These are phyloP conservation scores for Neltuma alba DNA, from an alignment of 306 rosid genomes.

Conservation along the genomic window DNA sequence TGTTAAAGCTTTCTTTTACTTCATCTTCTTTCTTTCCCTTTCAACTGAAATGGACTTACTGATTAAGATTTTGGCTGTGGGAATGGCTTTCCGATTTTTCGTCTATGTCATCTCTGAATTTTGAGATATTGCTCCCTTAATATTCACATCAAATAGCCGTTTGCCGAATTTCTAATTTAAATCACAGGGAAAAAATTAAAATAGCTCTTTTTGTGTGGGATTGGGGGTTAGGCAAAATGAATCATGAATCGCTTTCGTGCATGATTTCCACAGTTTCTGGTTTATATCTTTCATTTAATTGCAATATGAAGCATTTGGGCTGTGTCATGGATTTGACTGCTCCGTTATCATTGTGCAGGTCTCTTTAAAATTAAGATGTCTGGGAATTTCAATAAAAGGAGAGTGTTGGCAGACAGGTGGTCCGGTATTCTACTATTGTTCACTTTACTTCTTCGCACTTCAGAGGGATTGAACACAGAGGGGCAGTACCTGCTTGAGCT, in stretches of 20 bases:
- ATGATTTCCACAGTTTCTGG: background rate
- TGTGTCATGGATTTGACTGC: background rate
- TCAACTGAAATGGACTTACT: constrained; percentile 11
- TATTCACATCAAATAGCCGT: background rate
- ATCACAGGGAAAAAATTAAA: background rate
- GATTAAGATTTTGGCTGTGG: constrained; percentile 34
- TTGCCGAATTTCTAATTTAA: constrained; percentile 14
- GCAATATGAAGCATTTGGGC: constrained; percentile 9
- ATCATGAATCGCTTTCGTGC: background rate
- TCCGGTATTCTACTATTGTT: constrained; percentile 49
- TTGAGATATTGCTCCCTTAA: constrained; percentile 8
- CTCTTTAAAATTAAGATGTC: constrained; percentile 56
- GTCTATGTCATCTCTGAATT: constrained; percentile 26
- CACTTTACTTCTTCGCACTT: constrained; percentile 47
- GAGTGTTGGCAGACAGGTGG: constrained; percentile 46
- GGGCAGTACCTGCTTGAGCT: constrained; percentile 70
- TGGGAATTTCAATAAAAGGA: constrained; percentile 43
- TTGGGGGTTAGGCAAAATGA: background rate
- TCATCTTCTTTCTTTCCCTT: constrained; percentile 1
- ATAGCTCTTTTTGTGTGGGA: background rate
- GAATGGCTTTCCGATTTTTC: constrained; percentile 14
- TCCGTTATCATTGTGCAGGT: constrained; percentile 47
- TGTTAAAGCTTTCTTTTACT: constrained; percentile 14
- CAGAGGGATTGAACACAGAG: constrained; percentile 79
- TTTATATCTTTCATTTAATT: background rate